phyloP scores from a whole-genome alignment of 768 basidiomycete species.

The Galerina sulciceps region DNA sequence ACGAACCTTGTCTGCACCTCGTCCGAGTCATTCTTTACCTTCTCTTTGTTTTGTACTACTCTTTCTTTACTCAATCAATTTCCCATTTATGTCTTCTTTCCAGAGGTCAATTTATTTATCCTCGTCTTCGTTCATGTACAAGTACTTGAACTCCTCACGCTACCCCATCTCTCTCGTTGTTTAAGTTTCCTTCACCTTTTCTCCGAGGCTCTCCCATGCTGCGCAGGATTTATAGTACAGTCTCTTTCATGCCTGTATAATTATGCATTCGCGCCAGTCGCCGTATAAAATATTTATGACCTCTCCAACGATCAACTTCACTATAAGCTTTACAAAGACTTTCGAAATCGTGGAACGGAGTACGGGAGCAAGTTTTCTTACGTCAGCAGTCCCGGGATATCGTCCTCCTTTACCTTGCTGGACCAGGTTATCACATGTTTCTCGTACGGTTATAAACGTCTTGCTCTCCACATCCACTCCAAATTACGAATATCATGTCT shows the following conservation, averaged over 20 bases:
- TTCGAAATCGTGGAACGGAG: neutral
- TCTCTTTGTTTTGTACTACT: conserved; percentile 21
- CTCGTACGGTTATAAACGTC: conserved; percentile 7
- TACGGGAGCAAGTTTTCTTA: neutral
- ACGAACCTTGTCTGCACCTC: conserved; percentile 18
- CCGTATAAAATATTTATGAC: conserved; percentile 31
- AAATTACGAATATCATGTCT: conserved; percentile 40
- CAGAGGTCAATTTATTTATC: neutral
- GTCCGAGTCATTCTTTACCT: conserved; percentile 21
- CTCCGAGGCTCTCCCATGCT: conserved; percentile 23
- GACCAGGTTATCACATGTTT: conserved; percentile 15
- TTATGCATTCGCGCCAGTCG: conserved; percentile 39
- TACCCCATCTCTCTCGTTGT: conserved; percentile 26
- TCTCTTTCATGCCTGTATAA: conserved; percentile 35
- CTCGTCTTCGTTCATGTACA: conserved; percentile 9
- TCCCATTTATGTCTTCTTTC: conserved; percentile 9
- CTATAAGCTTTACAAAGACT: no score
- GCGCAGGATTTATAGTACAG: conserved; percentile 32
- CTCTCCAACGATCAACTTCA: no score
- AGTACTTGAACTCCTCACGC: conserved; percentile 3
- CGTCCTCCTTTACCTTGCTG: neutral
- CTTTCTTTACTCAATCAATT: conserved; percentile 17
- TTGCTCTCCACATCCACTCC: conserved; percentile 4
- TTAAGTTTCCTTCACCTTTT: conserved; percentile 20
- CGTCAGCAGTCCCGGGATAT: no score